Evolutionary conservation across 1,284 basidiomycete species (phyloP).

Genomic region (Meira nashicola): DNA sequence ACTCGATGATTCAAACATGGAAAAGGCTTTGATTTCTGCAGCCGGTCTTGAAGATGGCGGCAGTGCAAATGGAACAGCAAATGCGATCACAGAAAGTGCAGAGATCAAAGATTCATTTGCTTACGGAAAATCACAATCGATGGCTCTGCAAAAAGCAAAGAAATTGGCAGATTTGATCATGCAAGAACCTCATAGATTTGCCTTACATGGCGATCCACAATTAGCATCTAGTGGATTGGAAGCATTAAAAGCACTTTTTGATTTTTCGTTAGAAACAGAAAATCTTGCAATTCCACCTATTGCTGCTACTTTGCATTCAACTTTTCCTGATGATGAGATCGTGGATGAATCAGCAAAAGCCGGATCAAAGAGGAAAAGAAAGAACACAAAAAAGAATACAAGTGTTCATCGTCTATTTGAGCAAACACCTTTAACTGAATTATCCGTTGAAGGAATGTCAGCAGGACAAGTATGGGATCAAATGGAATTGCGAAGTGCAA

Average conservation of each 20-base stretch:
- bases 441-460: slow-evolving; percentile 78
- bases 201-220: background rate
- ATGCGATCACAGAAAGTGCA: too few species aligned
- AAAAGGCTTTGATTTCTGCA: too few species aligned
- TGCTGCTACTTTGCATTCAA: slow-evolving; percentile 1
- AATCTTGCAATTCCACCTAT: background rate
- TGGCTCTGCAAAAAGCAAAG: background rate
- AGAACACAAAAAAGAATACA: background rate
- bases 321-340: background rate
- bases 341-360: background rate
- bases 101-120: background rate
- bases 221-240: background rate
- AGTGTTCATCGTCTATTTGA: background rate
- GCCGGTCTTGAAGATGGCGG: too few species aligned
- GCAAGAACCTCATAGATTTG: slow-evolving; percentile 9
- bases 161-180: slow-evolving; percentile 5
- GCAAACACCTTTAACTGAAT: slow-evolving; percentile 58
- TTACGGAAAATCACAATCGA: background rate
- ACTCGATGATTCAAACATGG: too few species aligned
- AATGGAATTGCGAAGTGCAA: slow-evolving; percentile 39
- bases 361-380: background rate
- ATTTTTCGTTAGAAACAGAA: slow-evolving; percentile 1
- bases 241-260: slow-evolving; percentile 10
- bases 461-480: slow-evolving; percentile 85
- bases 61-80: too few species aligned